Evolutionary conservation across 225 moss, liverwort and hornwort species (phyloP).

Genomic region (Thuidium tamariscinum): DNA sequence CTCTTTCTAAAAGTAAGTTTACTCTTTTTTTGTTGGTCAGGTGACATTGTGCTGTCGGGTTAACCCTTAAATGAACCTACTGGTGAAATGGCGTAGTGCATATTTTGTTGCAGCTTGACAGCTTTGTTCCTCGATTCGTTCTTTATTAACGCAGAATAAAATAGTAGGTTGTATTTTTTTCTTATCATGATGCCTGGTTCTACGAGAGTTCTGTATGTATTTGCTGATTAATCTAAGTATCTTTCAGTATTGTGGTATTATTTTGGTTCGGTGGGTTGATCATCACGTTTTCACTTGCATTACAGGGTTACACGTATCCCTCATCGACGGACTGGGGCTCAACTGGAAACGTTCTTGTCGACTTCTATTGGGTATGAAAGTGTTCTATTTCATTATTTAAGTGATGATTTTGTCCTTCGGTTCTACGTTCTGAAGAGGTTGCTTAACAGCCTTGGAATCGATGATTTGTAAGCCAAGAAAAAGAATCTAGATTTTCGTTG

Average conservation of each 20-base stretch:
- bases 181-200: neutral
- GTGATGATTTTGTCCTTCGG: neutral
- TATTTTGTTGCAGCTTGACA: neutral
- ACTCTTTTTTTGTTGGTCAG: neutral
- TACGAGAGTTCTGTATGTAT: neutral
- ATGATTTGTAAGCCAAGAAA: neutral
- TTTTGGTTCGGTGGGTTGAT: neutral
- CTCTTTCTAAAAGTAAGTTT: constrained; percentile 71
- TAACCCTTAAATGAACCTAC: neutral
- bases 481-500: neutral
- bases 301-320: constrained; percentile 69
- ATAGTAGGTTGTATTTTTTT: neutral
- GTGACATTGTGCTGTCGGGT: neutral
- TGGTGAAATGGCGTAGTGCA: neutral
- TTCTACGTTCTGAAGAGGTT: neutral
- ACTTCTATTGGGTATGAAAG: constrained; percentile 77
- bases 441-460: neutral
- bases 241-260: neutral
- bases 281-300: neutral
- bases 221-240: neutral
- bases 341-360: constrained; percentile 67
- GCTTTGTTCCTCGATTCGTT: neutral
- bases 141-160: neutral
- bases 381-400: neutral
- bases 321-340: constrained; percentile 83